A percentile compares a stretch with the other conserved stretches of the same genome.
phyloP scores from a whole-genome alignment of 441 rosid species.

The Adansonia madagascariensis region DNA sequence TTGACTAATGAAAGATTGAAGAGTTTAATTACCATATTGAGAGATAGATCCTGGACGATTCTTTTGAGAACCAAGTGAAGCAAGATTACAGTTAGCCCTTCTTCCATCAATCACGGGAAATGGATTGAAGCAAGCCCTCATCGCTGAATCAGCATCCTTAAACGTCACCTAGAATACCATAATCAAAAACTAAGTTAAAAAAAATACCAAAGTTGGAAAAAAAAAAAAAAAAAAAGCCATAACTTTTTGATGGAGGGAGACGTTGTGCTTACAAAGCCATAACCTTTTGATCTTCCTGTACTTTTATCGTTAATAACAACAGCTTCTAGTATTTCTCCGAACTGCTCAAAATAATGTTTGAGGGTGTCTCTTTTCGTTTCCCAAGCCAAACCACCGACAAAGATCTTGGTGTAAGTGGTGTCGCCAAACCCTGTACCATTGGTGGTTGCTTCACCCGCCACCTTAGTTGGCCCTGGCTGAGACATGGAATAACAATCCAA shows the following conservation, averaged over 20 bases:
- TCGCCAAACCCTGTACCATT: slow-evolving; percentile 44
- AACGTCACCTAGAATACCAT: slow-evolving; percentile 71
- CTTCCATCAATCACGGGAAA: slow-evolving; percentile 94
- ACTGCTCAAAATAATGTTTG: slow-evolving; percentile 86
- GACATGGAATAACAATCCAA: slow-evolving; percentile 43
- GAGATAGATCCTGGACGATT: slow-evolving; percentile 58
- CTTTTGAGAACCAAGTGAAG: slow-evolving; percentile 80
- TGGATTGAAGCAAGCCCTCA: slow-evolving; percentile 80
- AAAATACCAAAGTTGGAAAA: background rate
- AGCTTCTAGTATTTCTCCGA: slow-evolving; percentile 93
- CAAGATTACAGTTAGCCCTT: slow-evolving; percentile 94
- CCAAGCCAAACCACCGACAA: slow-evolving; percentile 99
- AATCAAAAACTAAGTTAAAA: background rate
- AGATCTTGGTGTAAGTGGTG: slow-evolving; percentile 83
- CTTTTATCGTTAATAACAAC: slow-evolving; percentile 87
- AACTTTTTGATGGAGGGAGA: background rate
- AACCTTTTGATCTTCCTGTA: slow-evolving; percentile 95
- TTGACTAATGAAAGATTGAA: background rate
- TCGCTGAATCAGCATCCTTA: slow-evolving; percentile 84
- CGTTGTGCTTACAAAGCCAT: slow-evolving; percentile 72
- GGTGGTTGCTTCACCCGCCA: slow-evolving; percentile 34
- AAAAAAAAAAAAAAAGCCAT: background rate
- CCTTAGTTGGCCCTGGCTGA: slow-evolving; percentile 47
- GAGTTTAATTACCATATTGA: slow-evolving; percentile 47
- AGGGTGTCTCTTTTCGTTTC: slow-evolving; percentile 87